Evolutionary conservation across 148 eudicot species (phyloP).

Genomic region (Euryodendron excelsum): DNA sequence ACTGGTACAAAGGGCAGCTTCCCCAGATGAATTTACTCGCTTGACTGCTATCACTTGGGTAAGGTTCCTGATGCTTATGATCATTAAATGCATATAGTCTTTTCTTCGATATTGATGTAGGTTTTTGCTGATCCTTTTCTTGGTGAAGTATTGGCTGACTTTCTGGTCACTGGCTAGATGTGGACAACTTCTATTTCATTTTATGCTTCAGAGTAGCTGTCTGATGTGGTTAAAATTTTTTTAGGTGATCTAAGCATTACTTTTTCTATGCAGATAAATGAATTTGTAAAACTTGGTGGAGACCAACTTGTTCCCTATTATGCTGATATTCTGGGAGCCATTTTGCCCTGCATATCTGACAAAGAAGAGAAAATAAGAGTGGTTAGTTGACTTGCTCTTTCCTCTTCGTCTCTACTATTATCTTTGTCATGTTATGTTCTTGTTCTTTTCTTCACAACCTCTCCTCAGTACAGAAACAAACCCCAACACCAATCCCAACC

Average conservation of each 20-base stretch:
- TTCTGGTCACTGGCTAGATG: not conserved
- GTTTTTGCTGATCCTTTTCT: slow-evolving; percentile 9
- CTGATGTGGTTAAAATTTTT: not conserved
- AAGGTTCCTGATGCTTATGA: slow-evolving; percentile 19
- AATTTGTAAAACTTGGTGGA: slow-evolving; percentile 95
- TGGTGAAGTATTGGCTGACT: slow-evolving; percentile 3
- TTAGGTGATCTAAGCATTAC: slow-evolving; percentile 5
- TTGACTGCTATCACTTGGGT: slow-evolving; percentile 99
- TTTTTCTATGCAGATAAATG: slow-evolving; percentile 69
- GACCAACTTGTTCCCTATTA: slow-evolving; percentile 93
- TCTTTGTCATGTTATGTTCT: not conserved
- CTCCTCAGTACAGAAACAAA: not conserved
- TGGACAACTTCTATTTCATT: not conserved
- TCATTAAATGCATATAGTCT: not conserved
- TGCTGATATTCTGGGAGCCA: slow-evolving; percentile 94
- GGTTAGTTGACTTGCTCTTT: slow-evolving; percentile 44
- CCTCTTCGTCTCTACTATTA: not conserved
- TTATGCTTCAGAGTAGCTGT: not conserved
- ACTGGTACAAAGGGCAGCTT: slow-evolving; percentile 88
- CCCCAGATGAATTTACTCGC: slow-evolving; percentile 89
- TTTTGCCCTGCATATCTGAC: slow-evolving; percentile 95
- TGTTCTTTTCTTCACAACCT: not conserved
- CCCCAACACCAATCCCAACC: not conserved
- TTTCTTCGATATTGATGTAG: not conserved
- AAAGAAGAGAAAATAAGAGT: slow-evolving; percentile 96